Percentiles rank a stretch among this genome's conserved stretches.
phyloP scores from a whole-genome alignment of 441 rosid species.

The Daphne laureola region DNA sequence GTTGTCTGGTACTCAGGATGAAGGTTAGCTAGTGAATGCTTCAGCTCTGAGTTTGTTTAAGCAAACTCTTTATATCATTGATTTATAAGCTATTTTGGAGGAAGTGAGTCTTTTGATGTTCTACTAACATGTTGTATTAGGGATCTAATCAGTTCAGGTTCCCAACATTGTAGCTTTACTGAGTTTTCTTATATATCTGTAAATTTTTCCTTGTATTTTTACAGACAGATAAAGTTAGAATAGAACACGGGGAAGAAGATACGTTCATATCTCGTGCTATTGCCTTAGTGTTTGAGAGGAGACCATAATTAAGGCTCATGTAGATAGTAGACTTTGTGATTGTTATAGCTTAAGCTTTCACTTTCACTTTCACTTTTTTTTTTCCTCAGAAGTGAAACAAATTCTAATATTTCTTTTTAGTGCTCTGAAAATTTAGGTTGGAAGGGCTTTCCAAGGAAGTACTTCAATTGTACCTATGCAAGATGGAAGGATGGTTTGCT shows the following conservation, averaged over 20 bases:
- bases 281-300: conserved; percentile 66
- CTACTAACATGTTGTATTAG: neutral
- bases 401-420: conserved; percentile 12
- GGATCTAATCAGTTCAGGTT: too few species aligned
- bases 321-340: neutral
- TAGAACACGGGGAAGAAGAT: conserved; percentile 66
- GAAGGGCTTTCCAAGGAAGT: conserved; percentile 82
- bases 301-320: conserved; percentile 70
- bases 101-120: conserved; percentile 38
- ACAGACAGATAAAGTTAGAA: conserved; percentile 78
- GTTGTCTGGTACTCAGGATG: too few species aligned
- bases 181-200: neutral
- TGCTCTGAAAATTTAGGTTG: conserved; percentile 34
- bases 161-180: too few species aligned
- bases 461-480: conserved; percentile 93
- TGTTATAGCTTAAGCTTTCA: neutral
- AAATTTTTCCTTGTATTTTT: conserved; percentile 1
- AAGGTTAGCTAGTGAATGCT: too few species aligned
- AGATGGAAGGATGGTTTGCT: conserved; percentile 99
- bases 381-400: conserved; percentile 1
- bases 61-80: too few species aligned
- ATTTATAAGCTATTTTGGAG: conserved; percentile 40
- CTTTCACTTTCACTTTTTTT: neutral
- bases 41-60: too few species aligned
- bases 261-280: conserved; percentile 69